Evolutionary conservation across 2,329 filamentous ascomycete genomes (phyloP), one percentile per base, ranked within the genome.

Genomic region (Aquanectria penicillioides): DNA sequence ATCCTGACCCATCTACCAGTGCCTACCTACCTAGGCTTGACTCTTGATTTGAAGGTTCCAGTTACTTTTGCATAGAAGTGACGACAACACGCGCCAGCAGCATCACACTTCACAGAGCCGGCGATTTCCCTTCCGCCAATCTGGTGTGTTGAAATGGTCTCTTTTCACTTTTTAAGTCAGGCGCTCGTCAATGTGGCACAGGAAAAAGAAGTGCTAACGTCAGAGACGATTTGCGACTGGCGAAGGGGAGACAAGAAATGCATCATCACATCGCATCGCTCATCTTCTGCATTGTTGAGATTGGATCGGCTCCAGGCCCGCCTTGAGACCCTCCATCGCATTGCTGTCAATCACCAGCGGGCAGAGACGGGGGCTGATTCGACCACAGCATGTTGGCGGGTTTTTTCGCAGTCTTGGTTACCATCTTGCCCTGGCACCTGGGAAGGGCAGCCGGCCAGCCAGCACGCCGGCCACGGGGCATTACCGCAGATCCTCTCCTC

Each of bases 401-500:
- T 31, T 59, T 49, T n/a, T n/a, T n/a, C n/a, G 54, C 54, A 37
- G 17, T 40, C 40, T 46, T 31, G 31, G 43, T 44, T 59, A 44
- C 23, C 43, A 59, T 55, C 25, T 17, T 38, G 47, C 33, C 55
- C 40, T 52, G 49, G 49, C 44, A 34, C 44, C 44, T 57, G 26
- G 47, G 33, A 43, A 43, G 34, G 43, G 9, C 41, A 47, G 25
- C 43, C 34, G 61, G 53, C 61, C 52, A 59, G 40, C 38, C 57
- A 33, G 53, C 59, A 47, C 55, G 38, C 58, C 22, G 44, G 61
- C 54, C 52, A 59, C 58, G 51, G 64, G 57, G 47, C 58, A 67
- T n/a, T n/a, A 64, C 63, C 59, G 68, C 66, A 69, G 68, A 70
- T 70, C 68, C 61, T 60, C 59, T 31, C 59, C 62, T 57, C 65